These are phyloP conservation scores for Curvularia verruculosa DNA, from an alignment of 2,329 filamentous ascomycete genomes.

Conservation along the genomic window DNA sequence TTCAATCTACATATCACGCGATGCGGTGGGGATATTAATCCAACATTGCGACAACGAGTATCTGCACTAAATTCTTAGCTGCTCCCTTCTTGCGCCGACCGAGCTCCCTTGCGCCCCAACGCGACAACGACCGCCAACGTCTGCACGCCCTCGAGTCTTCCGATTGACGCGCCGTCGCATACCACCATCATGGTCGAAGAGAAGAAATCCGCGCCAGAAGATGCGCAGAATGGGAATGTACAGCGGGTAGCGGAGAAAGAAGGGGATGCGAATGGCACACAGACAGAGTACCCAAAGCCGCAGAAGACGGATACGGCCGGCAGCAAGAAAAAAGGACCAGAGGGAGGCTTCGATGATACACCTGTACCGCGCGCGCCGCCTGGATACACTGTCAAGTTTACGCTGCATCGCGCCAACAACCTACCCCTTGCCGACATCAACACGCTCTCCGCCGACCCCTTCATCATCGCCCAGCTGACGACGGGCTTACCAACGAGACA, in stretches of 20 bases:
- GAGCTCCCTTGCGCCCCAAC: constrained; percentile 11
- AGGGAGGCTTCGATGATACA: constrained; percentile 80
- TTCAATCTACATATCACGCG: not conserved
- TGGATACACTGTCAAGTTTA: constrained; percentile 85
- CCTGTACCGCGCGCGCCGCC: constrained; percentile 75
- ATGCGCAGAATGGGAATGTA: constrained; percentile 21
- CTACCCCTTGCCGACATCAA: constrained; percentile 82
- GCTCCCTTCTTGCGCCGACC: constrained; percentile 1
- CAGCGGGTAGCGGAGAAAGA: constrained; percentile 19
- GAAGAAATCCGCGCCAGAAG: constrained; percentile 14
- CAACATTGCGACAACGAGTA: not conserved
- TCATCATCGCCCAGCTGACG: constrained; percentile 75
- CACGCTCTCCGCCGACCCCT: constrained; percentile 82
- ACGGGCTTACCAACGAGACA: constrained; percentile 75
- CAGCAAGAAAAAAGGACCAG: constrained; percentile 57
- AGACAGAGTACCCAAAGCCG: constrained; percentile 26
- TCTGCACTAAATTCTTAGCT: not conserved
- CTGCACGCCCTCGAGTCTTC: not conserved
- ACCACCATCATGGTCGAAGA: constrained; percentile 21
- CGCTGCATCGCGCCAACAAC: constrained; percentile 79
- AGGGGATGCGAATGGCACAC: constrained; percentile 15
- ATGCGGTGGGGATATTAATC: constrained; percentile 2
- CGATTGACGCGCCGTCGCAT: constrained; percentile 8
- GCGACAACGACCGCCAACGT: constrained; percentile 3
- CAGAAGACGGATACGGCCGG: constrained; percentile 33